Base-by-base conservation (phyloP, 345 rosid species). In the Citrus medica region DNA sequence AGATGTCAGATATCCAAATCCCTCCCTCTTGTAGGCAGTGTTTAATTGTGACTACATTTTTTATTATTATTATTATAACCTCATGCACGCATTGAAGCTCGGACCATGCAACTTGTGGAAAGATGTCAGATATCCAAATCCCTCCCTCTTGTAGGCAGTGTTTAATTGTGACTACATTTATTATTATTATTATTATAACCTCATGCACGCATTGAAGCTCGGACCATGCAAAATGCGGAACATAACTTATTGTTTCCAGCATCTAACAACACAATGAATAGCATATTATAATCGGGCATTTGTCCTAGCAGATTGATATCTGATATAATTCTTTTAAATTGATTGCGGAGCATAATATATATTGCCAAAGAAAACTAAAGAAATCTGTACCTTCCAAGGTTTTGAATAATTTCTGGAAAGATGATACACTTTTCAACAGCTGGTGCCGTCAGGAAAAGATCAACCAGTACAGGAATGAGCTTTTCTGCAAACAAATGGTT, bases 371-470 rank as follows among this genome's bases (percentile, higher is more conserved):
- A 74, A 33, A 72, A 80, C 70, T 19, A 66, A 13, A 82, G 81
- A 69, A 63, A 76, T 71, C 40, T 48, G 74, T 90, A 95, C 99
- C 99, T 91, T 84, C 92, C 92, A 73, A 96, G 91, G 78, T 84
- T 87, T 71, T 90, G 97, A 81, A 96, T 89, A 84, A 94, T 81
- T 89, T 96, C 99, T 1, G 92, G 91, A 75, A 88, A 87, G 71
- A 92, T 77, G 35, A 85, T 94, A 80, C 89, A 87, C 81, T 90
- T 91, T 82, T 94, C 93, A 32, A 84, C 85, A 9, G 83, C 79
- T 42, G 99, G 91, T 76, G 98, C 95, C 77, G 79, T 85, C 74
- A 89, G 84, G 74, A 89, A 82, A 76, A 96, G 92, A 82, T 92
- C 97, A 55, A 92, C 90, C 79, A 95, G 78, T 79, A 92, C 86